Evolutionary conservation across 2,329 filamentous ascomycete genomes (phyloP).

Genomic region (Chrysosporium keratinophilum): DNA sequence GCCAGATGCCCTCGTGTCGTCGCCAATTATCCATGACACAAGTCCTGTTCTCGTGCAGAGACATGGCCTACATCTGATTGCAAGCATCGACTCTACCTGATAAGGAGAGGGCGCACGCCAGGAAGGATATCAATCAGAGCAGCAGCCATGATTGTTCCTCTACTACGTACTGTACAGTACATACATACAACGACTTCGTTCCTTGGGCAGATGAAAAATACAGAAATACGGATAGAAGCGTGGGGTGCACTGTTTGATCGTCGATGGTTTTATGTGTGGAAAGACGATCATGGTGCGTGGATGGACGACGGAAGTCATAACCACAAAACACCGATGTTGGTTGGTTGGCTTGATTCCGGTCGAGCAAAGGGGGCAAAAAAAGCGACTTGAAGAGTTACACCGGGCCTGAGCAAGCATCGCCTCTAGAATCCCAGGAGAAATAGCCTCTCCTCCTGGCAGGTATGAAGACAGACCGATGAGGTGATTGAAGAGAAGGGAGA

Average conservation of each 20-base stretch:
- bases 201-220: no score
- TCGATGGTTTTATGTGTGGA: slow-evolving; percentile 2
- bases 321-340: not conserved
- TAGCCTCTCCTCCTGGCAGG: not conserved
- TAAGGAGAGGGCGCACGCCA: not conserved
- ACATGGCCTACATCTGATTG: not conserved
- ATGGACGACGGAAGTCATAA: not conserved
- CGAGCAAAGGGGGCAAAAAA: no score
- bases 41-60: no score
- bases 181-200: no score
- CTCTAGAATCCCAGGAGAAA: not conserved
- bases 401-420: not conserved
- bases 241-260: slow-evolving; percentile 6
- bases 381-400: not conserved
- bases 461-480: not conserved
- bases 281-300: not conserved
- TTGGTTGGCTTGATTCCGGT: not conserved
- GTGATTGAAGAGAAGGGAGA: not conserved
- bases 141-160: no score
- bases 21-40: not conserved
- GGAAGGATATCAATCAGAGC: no score
- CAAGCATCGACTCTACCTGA: not conserved
- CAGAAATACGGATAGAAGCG: not conserved
- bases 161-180: no score
- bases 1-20: not conserved